Conservation (phyloP, 2,329 filamentous ascomycete species). For the Akanthomyces lecanii region DNA sequence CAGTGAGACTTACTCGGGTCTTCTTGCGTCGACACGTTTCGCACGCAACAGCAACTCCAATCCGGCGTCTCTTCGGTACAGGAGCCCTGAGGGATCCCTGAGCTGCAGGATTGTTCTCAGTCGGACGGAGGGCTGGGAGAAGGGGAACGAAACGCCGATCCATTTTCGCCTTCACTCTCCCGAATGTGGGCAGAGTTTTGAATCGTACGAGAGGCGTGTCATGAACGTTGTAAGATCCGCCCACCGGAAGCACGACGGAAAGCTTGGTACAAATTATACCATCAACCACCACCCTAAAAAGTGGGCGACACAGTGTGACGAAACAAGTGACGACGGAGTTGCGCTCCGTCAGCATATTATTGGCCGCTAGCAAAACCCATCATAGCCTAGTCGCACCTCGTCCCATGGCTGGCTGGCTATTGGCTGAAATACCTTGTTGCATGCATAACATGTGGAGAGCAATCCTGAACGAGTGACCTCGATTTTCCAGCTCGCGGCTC, state of each 20-base stretch:
- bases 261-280: neutral
- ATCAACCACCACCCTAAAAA: neutral
- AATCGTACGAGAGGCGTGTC: neutral
- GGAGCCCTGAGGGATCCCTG: neutral
- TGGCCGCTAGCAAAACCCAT: too few relatives aligned
- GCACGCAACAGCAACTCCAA: constrained; percentile 25
- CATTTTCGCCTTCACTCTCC: neutral
- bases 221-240: neutral
- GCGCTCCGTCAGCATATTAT: neutral
- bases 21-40: constrained; percentile 24
- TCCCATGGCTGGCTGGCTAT: neutral
- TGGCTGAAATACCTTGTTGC: neutral
- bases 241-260: neutral
- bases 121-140: neutral
- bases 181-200: neutral
- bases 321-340: neutral
- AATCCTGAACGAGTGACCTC: neutral
- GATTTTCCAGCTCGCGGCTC: too few relatives aligned
- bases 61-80: constrained; percentile 22
- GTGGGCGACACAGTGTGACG: neutral
- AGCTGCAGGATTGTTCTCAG: neutral
- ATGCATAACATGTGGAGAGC: neutral
- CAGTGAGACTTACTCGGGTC: constrained; percentile 21
- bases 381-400: too few relatives aligned
- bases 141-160: neutral